Base-by-base conservation (phyloP, 345 rosid genomes). In the Brassica nigra region DNA sequence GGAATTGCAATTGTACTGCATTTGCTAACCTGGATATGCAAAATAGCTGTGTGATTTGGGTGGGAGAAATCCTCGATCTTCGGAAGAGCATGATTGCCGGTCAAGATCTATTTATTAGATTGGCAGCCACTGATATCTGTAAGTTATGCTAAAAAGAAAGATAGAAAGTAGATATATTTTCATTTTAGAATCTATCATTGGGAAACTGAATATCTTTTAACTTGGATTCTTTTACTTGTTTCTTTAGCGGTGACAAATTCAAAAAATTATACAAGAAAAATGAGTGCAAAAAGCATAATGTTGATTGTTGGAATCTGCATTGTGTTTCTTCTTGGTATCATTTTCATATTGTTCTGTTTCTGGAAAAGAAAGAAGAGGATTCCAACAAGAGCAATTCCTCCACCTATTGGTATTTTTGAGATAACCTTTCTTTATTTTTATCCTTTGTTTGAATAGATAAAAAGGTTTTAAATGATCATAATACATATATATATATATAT, bases 41-140 rank as follows among this genome's bases (percentile, higher is more conserved):
- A 30, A 62, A 62, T 2, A 36, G 66, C 18, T 64, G 68, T 33
- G 68, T 64, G 12, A 33, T 64, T 33, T 64, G 68, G 68, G 27
- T 33, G 28, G 68, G 68, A 64, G 28, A 15, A 4, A 18, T 64
- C 44, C 27, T 64, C 12, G 68, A 64, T 64, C 27, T 64, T 23
- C 44, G 68, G 14, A 33, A 33, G 68, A 64, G 16, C 68, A 7
- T 8, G 2, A 0, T 64, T 33, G 68, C 12, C 27, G 68, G 68
- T 1, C 68, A 64, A 15, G 68, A 33, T 33, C 44, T 64, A 0
- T 64, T 29, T 14, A 37, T 62, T 30, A 62, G 66, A 29, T 30
- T 30, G 66, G 66, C 8, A 12, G 37, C 36, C 6, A 29, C 9
- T 30, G 37, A 62, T 62, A 8, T 15, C 1, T 15, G 66, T 29